phyloP scores from a whole-genome alignment of 2,329 filamentous ascomycete genomes.

The Microsporum audouinii region DNA sequence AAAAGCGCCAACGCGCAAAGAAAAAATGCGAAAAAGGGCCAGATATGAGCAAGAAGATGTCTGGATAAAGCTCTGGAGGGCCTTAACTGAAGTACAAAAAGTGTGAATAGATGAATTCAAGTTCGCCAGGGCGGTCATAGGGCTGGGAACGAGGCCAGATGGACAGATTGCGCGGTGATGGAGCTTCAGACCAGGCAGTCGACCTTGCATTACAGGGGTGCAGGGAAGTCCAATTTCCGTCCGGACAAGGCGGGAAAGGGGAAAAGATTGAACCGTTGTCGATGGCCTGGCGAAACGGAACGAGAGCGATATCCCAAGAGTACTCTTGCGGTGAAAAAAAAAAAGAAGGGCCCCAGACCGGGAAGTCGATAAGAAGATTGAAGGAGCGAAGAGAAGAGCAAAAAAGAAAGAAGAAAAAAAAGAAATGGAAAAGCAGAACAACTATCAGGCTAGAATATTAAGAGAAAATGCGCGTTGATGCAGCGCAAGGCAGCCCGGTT shows the following conservation, averaged over 20 bases:
- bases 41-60: not conserved
- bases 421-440: not conserved
- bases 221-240: not conserved
- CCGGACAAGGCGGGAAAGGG: not conserved
- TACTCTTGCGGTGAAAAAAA: not conserved
- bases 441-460: not conserved
- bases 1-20: not conserved
- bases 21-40: not conserved
- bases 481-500: not conserved
- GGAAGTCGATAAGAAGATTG: not conserved
- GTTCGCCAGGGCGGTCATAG: not conserved
- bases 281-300: not conserved
- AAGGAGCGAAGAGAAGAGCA: constrained; percentile 4
- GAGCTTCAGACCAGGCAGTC: not conserved
- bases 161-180: not conserved
- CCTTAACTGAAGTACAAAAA: not conserved
- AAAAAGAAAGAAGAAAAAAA: not conserved
- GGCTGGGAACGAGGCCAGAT: not conserved
- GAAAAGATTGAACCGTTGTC: not conserved
- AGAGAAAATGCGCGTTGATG: not conserved
- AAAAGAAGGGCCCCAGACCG: too few relatives aligned
- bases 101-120: not conserved
- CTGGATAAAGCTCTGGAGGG: not conserved
- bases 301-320: not conserved
- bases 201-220: constrained; percentile 1